These are phyloP conservation scores for Achaetomiella virescens DNA, from an alignment of 495 filamentous ascomycete genomes.

Conservation along the genomic window DNA sequence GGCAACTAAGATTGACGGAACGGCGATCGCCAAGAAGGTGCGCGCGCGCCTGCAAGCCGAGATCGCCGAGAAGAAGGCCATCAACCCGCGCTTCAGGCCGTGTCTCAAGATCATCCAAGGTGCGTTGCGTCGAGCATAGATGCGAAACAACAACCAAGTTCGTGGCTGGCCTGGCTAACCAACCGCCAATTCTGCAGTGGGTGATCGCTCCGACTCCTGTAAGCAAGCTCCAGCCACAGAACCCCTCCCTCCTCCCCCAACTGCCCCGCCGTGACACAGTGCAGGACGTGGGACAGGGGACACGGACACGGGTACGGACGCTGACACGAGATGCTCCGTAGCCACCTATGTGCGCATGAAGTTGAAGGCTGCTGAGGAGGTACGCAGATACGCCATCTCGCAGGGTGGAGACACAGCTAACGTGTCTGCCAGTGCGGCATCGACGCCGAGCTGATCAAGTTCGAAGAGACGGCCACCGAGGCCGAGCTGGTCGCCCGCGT, in stretches of 20 bases:
- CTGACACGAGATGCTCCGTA: conserved; percentile 29
- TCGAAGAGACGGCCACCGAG: conserved; percentile 75
- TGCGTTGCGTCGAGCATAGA: conserved; percentile 35
- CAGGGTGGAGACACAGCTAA: background rate
- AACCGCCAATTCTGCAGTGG: conserved; percentile 49
- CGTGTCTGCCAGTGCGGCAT: conserved; percentile 71
- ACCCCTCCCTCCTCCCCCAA: conserved; percentile 4
- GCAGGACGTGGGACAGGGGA: conserved; percentile 15
- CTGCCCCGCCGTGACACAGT: conserved; percentile 4
- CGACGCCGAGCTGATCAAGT: conserved; percentile 74
- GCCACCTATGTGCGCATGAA: conserved; percentile 99
- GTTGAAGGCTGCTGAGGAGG: conserved; percentile 91
- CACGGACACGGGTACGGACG: conserved; percentile 15
- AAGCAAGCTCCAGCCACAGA: conserved; percentile 46
- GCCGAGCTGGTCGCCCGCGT: conserved; percentile 78
- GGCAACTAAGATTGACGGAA: conserved; percentile 91
- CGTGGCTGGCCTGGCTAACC: conserved; percentile 16
- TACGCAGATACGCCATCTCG: conserved; percentile 29
- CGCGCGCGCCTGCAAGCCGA: conserved; percentile 69
- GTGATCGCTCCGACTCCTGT: conserved; percentile 89
- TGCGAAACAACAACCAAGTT: conserved; percentile 4
- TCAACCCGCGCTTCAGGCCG: conserved; percentile 80
- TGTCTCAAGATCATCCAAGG: conserved; percentile 90
- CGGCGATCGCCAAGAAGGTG: conserved; percentile 84
- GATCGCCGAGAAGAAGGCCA: conserved; percentile 72